phyloP scores from a whole-genome alignment of 805 yeast species.

The Starmera amethionina region DNA sequence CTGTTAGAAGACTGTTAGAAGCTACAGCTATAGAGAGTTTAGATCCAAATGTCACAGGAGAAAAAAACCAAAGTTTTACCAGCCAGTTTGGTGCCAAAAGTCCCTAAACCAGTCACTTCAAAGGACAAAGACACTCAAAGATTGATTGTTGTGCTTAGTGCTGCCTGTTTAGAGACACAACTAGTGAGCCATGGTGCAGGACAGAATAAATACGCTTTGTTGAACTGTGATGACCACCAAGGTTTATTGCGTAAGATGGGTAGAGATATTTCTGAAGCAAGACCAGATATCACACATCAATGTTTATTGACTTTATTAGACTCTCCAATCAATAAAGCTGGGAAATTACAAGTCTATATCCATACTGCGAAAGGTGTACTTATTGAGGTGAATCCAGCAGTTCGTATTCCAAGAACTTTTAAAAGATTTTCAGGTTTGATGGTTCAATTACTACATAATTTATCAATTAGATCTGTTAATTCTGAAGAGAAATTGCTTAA shows the following conservation, averaged over 20 bases:
- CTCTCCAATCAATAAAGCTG: constrained; percentile 98
- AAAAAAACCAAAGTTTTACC: constrained; percentile 29
- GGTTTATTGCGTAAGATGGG: constrained; percentile 93
- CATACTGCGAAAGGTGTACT: constrained; percentile 93
- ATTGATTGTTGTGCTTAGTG: constrained; percentile 87
- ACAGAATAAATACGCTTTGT: constrained; percentile 85
- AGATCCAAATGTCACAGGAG: not conserved
- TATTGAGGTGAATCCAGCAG: constrained; percentile 91
- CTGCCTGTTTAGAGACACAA: constrained; percentile 93
- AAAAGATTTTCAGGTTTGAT: constrained; percentile 95
- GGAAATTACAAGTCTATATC: constrained; percentile 90
- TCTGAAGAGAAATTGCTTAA: constrained; percentile 89
- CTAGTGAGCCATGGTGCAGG: constrained; percentile 67
- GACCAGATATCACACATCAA: constrained; percentile 99
- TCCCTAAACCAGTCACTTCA: constrained; percentile 73
- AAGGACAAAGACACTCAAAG: constrained; percentile 82
- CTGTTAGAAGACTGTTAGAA: too few relatives aligned
- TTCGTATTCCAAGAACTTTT: constrained; percentile 96
- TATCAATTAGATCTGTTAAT: constrained; percentile 88
- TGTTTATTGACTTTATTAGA: constrained; percentile 89
- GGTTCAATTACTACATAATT: constrained; percentile 91
- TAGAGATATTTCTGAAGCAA: constrained; percentile 93
- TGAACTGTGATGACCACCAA: constrained; percentile 98
- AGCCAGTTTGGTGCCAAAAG: constrained; percentile 80
- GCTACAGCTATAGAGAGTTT: too few relatives aligned